Evolutionary conservation across 2,329 filamentous ascomycete genomes (phyloP).

Genomic region (Fusarium chaquense): DNA sequence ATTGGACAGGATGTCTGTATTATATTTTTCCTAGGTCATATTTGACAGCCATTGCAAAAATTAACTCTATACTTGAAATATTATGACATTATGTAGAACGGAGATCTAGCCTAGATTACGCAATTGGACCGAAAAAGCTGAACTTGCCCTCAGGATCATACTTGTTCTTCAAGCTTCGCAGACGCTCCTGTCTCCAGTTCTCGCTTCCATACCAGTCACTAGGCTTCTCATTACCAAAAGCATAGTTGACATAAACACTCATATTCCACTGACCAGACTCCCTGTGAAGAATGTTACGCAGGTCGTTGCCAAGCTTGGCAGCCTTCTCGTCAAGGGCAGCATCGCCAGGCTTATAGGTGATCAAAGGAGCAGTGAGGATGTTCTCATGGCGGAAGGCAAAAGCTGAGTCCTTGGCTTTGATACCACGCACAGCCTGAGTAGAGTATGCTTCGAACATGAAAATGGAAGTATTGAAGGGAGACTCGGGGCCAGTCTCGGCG

Average conservation of each 20-base stretch:
- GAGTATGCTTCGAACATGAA: conserved; percentile 70
- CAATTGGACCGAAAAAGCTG: conserved; percentile 57
- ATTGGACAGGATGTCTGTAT: not conserved
- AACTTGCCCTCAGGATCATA: conserved; percentile 62
- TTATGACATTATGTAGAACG: not conserved
- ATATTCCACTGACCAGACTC: conserved; percentile 22
- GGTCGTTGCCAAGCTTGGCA: conserved; percentile 29
- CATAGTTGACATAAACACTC: conserved; percentile 63
- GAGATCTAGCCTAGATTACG: not conserved
- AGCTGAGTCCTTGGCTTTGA: conserved; percentile 9
- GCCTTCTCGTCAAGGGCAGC: conserved; percentile 30
- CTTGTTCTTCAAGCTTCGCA: conserved; percentile 60
- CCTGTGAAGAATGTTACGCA: conserved; percentile 35
- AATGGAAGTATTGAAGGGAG: conserved; percentile 49
- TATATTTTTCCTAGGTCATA: not conserved
- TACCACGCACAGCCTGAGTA: conserved; percentile 51
- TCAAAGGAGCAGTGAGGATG: conserved; percentile 40
- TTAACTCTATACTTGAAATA: not conserved
- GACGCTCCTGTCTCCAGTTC: conserved; percentile 59
- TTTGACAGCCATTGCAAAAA: no score
- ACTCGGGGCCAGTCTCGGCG: conserved; percentile 12
- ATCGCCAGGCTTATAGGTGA: conserved; percentile 39
- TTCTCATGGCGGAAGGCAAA: conserved; percentile 44
- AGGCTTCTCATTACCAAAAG: conserved; percentile 59
- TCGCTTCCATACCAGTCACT: conserved; percentile 62